Base-by-base conservation (phyloP, 2,329 filamentous ascomycete species). In the Stromatinia cepivora region DNA sequence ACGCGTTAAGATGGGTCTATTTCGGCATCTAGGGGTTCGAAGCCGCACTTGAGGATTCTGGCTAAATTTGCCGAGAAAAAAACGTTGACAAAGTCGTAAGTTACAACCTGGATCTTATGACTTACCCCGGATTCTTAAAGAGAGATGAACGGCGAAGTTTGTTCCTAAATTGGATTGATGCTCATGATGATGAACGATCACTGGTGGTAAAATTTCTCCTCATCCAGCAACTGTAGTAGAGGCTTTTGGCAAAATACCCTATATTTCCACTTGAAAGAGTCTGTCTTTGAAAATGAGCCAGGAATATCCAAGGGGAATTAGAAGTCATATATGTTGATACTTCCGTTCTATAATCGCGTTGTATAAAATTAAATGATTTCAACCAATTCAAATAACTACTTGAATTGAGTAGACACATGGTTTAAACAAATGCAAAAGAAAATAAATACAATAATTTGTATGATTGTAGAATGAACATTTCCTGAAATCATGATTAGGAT, bases 81-180 rank as follows among this genome's bases (percentile, higher is more conserved):
- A 61, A 67, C 28, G 34, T 52, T 46, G 64, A 66, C 57, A 67
- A 64, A 59, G 34, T 62, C 53, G n/a, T 56, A n/a, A n/a, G n/a
- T n/a, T n/a, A 36, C 36, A 64, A 56, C 34, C 52, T 11, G n/a
- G 31, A 48, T 39, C 62, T 53, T 56, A 54, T 70, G 66, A 56
- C 57, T 68, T 68, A 56, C 66, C 66, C 66, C 66, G 11, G 66
- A 48, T 56, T 64, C 52, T 56, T 54, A 31, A 42, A 45, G 25
- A 52, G 25, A 48, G 8, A 22, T 39, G 31, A 48, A 61, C n/a
- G 31, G n/a, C 6, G 20, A 25, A 9, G 25, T 36, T 67, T 39
- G 28, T 52, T 13, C 34, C 56, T 39, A 50, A 61, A 61, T 15
- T 36, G n/a, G 45, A 59, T 13, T 25, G 28, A 67, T 36, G 17